These are phyloP conservation scores for Aspergillus thermomutatus DNA, from an alignment of 2,329 filamentous ascomycete genomes.

Conservation along the genomic window DNA sequence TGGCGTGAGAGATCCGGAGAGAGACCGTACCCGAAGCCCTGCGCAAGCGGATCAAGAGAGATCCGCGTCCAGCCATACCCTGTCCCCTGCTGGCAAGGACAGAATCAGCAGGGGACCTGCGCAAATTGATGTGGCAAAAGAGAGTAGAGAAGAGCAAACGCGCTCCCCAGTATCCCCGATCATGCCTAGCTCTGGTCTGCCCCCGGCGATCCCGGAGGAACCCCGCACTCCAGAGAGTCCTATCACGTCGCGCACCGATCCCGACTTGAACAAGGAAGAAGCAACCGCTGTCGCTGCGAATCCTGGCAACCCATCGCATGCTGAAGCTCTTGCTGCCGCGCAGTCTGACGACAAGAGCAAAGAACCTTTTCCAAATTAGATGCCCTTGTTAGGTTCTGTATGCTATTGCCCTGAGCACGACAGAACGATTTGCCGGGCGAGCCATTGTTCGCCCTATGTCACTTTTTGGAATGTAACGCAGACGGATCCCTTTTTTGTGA, in stretches of 20 bases:
- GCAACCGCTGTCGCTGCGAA: background rate
- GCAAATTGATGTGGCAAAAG: constrained; percentile 23
- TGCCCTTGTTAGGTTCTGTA: background rate
- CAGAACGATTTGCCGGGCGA: background rate
- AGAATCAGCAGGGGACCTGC: constrained; percentile 18
- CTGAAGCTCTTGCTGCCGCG: background rate
- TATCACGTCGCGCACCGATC: constrained; percentile 3
- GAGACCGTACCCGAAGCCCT: constrained; percentile 52
- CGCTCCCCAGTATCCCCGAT: constrained; percentile 28
- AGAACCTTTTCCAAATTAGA: background rate
- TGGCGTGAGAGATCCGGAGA: constrained; percentile 55
- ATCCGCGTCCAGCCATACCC: constrained; percentile 29
- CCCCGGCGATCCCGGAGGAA: constrained; percentile 33
- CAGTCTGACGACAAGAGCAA: background rate
- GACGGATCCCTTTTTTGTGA: background rate
- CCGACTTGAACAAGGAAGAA: constrained; percentile 7
- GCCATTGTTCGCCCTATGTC: background rate
- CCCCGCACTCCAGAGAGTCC: constrained; percentile 27
- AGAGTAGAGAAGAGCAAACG: constrained; percentile 18
- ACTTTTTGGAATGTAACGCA: background rate
- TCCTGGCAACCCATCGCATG: background rate
- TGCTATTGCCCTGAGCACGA: background rate
- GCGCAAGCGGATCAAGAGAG: constrained; percentile 37
- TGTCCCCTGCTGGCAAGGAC: constrained; percentile 30
- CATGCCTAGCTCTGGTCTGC: constrained; percentile 27